Base-by-base conservation (phyloP, 257 asterid genomes). In the Solanum chmielewskii region DNA sequence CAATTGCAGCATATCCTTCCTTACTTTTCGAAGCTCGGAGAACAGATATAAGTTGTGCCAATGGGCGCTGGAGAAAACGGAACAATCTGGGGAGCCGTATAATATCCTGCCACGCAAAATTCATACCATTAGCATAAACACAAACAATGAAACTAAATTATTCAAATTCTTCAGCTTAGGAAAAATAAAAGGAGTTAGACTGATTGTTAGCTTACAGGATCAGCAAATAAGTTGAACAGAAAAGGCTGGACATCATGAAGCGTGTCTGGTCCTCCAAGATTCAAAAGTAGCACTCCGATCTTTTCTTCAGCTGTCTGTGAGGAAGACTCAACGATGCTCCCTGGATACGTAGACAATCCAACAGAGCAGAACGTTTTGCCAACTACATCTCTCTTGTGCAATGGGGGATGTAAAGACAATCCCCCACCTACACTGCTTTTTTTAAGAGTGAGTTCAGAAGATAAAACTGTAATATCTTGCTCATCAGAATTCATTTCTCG, bases 1-100 rank as follows among this genome's bases (percentile, higher is more conserved):
- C 99, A 88, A 95, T 97, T 87, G 99, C 92, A 92, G 99, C 98
- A 91, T 95, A 97, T 10, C 96, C 99, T 91, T 95, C 99, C 92
- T 95, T 97, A 91, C 99, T 97, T 88, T 97, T 97, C 39, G 98
- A 98, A 88, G 99, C 99, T 77, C 99, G 91, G 87, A 95, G 89
- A 15, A 77, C 88, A 11, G 99, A 97, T 78, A 97, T 97, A 20
- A 97, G 92, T 74, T 95, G 98, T 41, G 99, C 99, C 88, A 97
- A 89, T 64, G 99, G 99, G 60, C 95, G 94, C 86, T 97, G 99
- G 86, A 97, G 97, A 90, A 97, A 95, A 60, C 91, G 87, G 89
- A 97, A 95, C 92, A 95, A 89, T 89, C 98, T 94, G 9, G 99
- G 99, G 75, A 97, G 99, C 62, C 99, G 98, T 88, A 97, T 97